A percentile compares a stretch with the other conserved stretches of the same genome.
Evolutionary conservation across 2,329 filamentous ascomycete species (phyloP).

Genomic region (Cryphonectria japonica): DNA sequence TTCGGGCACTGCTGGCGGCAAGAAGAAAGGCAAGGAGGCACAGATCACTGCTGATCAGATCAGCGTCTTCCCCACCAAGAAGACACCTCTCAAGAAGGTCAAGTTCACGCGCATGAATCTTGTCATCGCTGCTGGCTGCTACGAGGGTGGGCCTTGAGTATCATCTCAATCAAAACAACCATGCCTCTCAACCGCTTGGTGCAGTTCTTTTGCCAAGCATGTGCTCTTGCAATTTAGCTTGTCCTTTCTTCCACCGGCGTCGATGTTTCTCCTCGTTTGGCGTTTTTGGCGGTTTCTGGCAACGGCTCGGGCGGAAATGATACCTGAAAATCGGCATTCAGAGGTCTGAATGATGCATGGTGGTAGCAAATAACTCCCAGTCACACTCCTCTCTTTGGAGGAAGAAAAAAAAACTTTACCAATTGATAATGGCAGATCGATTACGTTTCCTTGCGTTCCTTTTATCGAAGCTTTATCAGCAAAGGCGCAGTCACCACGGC

Average conservation of each 20-base stretch:
- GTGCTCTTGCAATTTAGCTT: neutral
- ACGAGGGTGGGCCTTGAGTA: conserved; percentile 55
- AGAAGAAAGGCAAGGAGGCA: conserved; percentile 88
- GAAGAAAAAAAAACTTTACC: neutral
- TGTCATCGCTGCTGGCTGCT: conserved; percentile 80
- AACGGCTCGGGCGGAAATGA: conserved; percentile 10
- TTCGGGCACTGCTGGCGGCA: conserved; percentile 39
- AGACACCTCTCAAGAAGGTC: conserved; percentile 90
- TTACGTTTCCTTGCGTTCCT: neutral
- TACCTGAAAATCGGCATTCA: conserved; percentile 12
- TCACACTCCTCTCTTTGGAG: neutral
- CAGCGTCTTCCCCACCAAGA: conserved; percentile 93
- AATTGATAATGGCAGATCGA: neutral
- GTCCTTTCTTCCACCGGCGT: neutral
- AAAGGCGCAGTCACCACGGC: neutral
- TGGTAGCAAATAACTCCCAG: neutral
- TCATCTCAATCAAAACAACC: neutral
- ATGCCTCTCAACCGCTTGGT: neutral
- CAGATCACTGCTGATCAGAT: conserved; percentile 93
- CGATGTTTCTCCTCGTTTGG: neutral
- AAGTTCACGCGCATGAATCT: conserved; percentile 95
- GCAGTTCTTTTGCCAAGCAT: conserved; percentile 3
- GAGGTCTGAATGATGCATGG: neutral
- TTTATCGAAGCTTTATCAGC: neutral
- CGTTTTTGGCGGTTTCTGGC: conserved; percentile 13